Conservation (phyloP, 768 basidiomycete genomes). For the Suillus subluteus region DNA sequence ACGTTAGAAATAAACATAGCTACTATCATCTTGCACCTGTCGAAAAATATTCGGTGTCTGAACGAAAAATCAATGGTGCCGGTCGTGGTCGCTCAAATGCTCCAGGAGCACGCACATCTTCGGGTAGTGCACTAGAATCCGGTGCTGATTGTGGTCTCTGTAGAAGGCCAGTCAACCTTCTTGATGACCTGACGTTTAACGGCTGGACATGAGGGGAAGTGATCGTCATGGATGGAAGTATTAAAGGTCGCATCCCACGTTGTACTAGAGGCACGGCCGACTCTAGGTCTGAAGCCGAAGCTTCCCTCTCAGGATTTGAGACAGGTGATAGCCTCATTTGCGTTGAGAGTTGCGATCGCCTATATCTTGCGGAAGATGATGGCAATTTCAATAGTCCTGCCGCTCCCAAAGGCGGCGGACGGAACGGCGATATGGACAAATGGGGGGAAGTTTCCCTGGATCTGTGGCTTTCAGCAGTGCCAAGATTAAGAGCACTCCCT, state of each 20-base stretch:
- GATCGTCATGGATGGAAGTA: slow-evolving; percentile 23
- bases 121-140: slow-evolving; percentile 30
- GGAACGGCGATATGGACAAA: background rate
- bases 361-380: slow-evolving; percentile 1
- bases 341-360: slow-evolving; percentile 4
- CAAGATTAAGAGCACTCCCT: slow-evolving; percentile 12
- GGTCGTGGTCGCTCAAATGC: slow-evolving; percentile 46
- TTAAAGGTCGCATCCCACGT: slow-evolving; percentile 9
- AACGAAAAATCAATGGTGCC: slow-evolving; percentile 38
- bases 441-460: slow-evolving; percentile 8
- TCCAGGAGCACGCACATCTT: slow-evolving; percentile 23
- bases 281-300: background rate
- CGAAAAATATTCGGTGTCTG: slow-evolving; percentile 17
- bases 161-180: slow-evolving; percentile 26
- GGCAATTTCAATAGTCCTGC: slow-evolving; percentile 4
- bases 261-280: background rate
- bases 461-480: background rate
- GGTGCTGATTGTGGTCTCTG: slow-evolving; percentile 27
- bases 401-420: background rate
- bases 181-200: slow-evolving; percentile 24
- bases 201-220: slow-evolving; percentile 18
- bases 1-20: background rate
- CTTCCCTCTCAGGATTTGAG: slow-evolving; percentile 8
- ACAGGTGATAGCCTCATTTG: slow-evolving; percentile 3
- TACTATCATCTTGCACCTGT: slow-evolving; percentile 21